Conservation (phyloP, 2,329 filamentous ascomycete species). For the Cytospora chrysosperma region DNA sequence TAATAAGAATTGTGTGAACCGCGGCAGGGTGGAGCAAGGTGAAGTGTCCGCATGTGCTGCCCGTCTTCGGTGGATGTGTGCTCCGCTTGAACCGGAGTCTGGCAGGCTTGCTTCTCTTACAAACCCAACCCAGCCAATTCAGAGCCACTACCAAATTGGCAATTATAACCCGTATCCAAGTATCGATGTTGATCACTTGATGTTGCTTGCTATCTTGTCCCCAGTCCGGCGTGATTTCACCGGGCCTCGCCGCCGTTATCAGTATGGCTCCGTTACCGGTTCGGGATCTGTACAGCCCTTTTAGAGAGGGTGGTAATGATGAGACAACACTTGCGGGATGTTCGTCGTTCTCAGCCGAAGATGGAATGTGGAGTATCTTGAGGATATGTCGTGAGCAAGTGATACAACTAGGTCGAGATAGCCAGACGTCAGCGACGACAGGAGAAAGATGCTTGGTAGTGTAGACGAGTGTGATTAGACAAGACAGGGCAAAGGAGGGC, state of each 20-base stretch:
- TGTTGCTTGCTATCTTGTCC: not conserved
- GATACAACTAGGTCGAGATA: not conserved
- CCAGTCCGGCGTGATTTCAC: constrained; percentile 8
- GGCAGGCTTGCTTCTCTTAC: constrained; percentile 1
- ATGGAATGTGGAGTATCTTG: not conserved
- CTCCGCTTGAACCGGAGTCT: constrained; percentile 5
- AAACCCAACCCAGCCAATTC: not conserved
- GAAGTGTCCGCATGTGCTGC: constrained; percentile 3
- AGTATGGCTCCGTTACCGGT: not conserved
- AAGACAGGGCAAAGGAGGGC: not conserved
- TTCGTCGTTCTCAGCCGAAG: not conserved
- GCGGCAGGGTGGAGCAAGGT: constrained; percentile 14
- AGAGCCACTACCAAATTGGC: constrained; percentile 1
- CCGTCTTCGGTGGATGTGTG: constrained; percentile 1
- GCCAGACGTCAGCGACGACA: not conserved
- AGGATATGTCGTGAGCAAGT: not conserved
- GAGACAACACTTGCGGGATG: not conserved
- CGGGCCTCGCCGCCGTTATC: not conserved
- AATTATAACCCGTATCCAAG: constrained; percentile 1
- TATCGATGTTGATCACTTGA: constrained; percentile 5
- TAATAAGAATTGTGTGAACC: not conserved
- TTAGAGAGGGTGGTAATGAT: not conserved
- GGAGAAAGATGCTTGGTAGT: not conserved
- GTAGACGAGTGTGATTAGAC: not conserved
- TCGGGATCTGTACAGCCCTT: not conserved